Percentiles rank a stretch among this genome's conserved stretches.
These are phyloP conservation scores for Datisca glomerata DNA, from an alignment of 306 rosid species.

Conservation along the genomic window DNA sequence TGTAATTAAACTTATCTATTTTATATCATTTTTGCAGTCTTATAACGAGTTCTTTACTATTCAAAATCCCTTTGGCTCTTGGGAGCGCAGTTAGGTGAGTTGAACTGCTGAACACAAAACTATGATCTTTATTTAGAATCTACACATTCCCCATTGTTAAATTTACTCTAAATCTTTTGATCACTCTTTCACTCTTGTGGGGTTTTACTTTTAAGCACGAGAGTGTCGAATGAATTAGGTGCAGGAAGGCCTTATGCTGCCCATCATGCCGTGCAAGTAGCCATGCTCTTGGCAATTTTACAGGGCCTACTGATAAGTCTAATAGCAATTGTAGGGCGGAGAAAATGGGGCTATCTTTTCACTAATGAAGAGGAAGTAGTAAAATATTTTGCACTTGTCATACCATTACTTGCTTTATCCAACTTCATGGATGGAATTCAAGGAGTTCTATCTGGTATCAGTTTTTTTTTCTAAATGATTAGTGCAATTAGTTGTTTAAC, in stretches of 20 bases:
- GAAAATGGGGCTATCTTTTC: slow-evolving; percentile 32
- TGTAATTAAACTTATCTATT: too few species aligned
- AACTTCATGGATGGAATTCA: slow-evolving; percentile 36
- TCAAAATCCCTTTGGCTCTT: slow-evolving; percentile 35
- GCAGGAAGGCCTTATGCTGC: slow-evolving; percentile 23
- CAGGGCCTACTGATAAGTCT: slow-evolving; percentile 16
- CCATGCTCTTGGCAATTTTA: slow-evolving; percentile 13
- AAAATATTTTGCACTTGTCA: slow-evolving; percentile 22
- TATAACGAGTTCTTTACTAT: slow-evolving; percentile 24
- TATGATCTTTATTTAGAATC: too few species aligned
- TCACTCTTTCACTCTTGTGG: not conserved
- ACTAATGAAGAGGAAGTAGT: slow-evolving; percentile 26
- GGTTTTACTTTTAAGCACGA: too few species aligned
- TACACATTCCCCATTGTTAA: too few species aligned
- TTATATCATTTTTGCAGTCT: slow-evolving; percentile 15
- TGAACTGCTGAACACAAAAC: too few species aligned
- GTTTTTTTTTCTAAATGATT: not conserved
- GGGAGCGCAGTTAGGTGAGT: slow-evolving; percentile 31
- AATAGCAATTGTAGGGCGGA: slow-evolving; percentile 18
- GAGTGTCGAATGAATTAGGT: slow-evolving; percentile 38
- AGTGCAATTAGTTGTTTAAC: too few species aligned
- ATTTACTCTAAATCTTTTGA: too few species aligned
- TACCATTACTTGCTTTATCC: slow-evolving; percentile 20
- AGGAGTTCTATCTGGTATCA: slow-evolving; percentile 27
- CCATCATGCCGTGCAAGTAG: slow-evolving; percentile 14